Evolutionary conservation across 1,284 basidiomycete genomes (phyloP), one percentile per base, ranked within the genome.

Genomic region (Papiliotrema fonsecae): DNA sequence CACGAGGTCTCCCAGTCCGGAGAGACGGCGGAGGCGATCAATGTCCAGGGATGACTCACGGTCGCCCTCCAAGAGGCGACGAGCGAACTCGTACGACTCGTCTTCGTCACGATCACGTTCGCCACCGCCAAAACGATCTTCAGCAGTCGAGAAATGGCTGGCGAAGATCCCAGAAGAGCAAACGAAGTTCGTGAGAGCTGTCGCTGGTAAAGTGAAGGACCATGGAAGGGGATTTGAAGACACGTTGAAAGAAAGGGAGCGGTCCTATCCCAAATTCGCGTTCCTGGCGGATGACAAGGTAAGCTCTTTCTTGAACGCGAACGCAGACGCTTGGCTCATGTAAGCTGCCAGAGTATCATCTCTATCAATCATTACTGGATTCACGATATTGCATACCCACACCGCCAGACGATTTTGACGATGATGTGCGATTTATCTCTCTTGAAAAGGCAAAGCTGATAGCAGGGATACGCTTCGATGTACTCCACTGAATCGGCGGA

Each of bases 401-500:
- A 0, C 56, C 82, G 77, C 52, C 67, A 0, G 79, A 83, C 0
- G 82, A 84, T 49, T 97, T 97, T 67, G 82, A 85, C 47, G 93
- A 97, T 62, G 88, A 93, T 59, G 90, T 85, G 54, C 44, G 79
- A 26, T 2, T 10, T 27, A 43, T 11, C 31, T 24, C 2, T 11
- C 19, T 13, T 6, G 3, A 22, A 10, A 26, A 11, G 26, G 6
- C 13, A 22, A 16, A 27, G 7, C 24, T 13, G 19, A 16, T 26
- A 16, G 32, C 64, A 93, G 88, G 91, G 92, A 5, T 87, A 89
- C 63, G 86, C 90, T 56, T 90, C 88, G 0, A 77, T 93, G 4
- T 94, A 93, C 72, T 96, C 93, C 0, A 93, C 88, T 13, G 94
- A 97, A 70, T 91, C 91, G 32, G 91, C 83, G 6, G 93, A 97